phyloP scores from a whole-genome alignment of 768 basidiomycete species.

The Mycena indigotica region DNA sequence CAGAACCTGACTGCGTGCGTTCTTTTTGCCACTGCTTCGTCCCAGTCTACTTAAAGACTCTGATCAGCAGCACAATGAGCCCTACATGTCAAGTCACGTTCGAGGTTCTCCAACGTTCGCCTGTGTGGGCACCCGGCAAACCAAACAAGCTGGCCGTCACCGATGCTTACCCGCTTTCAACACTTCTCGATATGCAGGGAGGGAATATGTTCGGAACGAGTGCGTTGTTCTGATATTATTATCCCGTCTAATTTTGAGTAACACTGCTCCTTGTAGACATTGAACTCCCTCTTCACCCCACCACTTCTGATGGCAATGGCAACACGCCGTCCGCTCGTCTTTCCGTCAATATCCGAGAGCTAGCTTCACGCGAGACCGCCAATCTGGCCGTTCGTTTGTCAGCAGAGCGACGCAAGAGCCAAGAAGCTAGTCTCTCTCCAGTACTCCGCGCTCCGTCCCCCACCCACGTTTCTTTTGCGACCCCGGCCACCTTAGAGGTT shows the following conservation, averaged over 20 bases:
- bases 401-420: neutral
- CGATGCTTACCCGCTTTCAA: neutral
- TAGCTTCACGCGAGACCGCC: neutral
- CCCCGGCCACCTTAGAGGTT: neutral
- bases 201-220: neutral
- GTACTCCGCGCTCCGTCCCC: neutral
- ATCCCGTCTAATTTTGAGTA: neutral
- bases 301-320: neutral
- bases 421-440: neutral
- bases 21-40: neutral
- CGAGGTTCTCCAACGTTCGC: neutral
- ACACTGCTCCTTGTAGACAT: neutral
- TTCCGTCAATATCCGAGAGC: neutral
- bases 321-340: neutral
- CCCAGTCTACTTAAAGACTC: neutral
- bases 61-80: neutral
- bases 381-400: neutral
- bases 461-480: neutral
- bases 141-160: neutral
- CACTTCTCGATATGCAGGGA: constrained; percentile 2
- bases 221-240: neutral
- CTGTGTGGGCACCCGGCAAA: neutral
- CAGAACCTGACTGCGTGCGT: neutral
- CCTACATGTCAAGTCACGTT: neutral
- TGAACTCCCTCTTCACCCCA: neutral